phyloP scores from a whole-genome alignment of 441 rosid genomes.

The Gossypium schwendimanii region DNA sequence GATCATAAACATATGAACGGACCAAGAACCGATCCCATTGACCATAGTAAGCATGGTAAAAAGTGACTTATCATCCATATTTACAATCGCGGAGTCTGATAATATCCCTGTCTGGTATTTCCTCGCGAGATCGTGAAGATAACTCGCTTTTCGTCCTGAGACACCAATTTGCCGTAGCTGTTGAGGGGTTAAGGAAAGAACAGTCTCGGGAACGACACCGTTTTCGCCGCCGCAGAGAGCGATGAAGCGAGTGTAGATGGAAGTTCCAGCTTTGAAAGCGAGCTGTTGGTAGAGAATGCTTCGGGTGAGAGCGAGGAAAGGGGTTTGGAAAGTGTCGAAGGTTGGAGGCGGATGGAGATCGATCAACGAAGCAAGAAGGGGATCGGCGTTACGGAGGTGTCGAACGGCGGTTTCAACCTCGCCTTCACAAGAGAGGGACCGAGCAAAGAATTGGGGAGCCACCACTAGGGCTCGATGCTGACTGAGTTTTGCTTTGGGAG shows the following conservation, averaged over 20 bases:
- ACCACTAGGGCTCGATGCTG: constrained; percentile 31
- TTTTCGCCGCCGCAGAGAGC: constrained; percentile 73
- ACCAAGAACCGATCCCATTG: constrained; percentile 96
- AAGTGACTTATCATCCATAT: constrained; percentile 87
- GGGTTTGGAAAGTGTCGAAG: constrained; percentile 68
- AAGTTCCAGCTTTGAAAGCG: constrained; percentile 77
- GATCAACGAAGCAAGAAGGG: constrained; percentile 52
- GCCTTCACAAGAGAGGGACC: constrained; percentile 73
- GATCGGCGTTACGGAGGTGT: constrained; percentile 71
- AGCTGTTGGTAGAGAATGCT: constrained; percentile 88
- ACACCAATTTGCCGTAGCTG: constrained; percentile 87
- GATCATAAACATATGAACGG: constrained; percentile 96
- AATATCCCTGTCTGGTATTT: constrained; percentile 79
- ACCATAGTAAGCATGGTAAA: constrained; percentile 97
- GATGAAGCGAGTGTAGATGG: constrained; percentile 80
- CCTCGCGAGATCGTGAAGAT: constrained; percentile 87
- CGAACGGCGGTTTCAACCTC: constrained; percentile 66
- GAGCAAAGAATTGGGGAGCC: constrained; percentile 40
- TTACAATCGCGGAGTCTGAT: constrained; percentile 64
- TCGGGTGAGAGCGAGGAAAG: constrained; percentile 74
- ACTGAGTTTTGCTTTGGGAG: constrained; percentile 24
- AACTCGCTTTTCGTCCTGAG: constrained; percentile 85
- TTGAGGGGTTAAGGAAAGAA: constrained; percentile 52
- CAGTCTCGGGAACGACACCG: constrained; percentile 63
- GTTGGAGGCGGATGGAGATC: constrained; percentile 63